These are phyloP conservation scores for Dryadomyces quercivorus DNA, from an alignment of 2,329 filamentous ascomycete species.

Conservation along the genomic window DNA sequence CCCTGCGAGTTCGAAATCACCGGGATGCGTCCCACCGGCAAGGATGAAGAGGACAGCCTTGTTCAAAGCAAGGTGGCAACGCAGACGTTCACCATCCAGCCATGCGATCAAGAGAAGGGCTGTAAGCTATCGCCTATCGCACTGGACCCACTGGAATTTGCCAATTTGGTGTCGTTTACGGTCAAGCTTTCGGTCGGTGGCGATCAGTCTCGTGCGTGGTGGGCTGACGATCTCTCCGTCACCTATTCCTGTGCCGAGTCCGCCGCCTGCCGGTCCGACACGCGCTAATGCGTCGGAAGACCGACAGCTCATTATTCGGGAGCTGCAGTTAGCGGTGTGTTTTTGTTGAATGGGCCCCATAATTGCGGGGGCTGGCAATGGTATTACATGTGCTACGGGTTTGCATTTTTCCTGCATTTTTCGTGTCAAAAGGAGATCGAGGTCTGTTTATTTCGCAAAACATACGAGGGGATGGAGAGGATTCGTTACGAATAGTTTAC, in stretches of 20 bases:
- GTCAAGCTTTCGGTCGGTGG: constrained; percentile 26
- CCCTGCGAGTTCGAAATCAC: constrained; percentile 25
- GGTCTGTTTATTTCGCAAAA: too few relatives aligned
- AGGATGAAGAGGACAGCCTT: constrained; percentile 4
- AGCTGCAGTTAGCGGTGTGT: too few relatives aligned
- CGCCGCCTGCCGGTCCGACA: not conserved
- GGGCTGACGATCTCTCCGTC: constrained; percentile 28
- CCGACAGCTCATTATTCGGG: too few relatives aligned
- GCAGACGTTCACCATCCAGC: constrained; percentile 15
- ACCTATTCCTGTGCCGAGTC: not conserved
- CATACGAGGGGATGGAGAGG: too few relatives aligned
- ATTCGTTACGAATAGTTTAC: too few relatives aligned
- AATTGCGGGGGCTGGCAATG: not conserved
- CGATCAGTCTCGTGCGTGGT: constrained; percentile 25
- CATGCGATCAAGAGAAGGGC: constrained; percentile 17
- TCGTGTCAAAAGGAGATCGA: too few relatives aligned
- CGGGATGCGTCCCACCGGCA: constrained; percentile 14
- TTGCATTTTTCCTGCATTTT: not conserved
- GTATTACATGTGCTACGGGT: not conserved
- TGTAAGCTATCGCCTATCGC: constrained; percentile 19
- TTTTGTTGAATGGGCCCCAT: too few relatives aligned
- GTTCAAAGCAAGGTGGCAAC: constrained; percentile 14
- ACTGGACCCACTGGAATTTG: constrained; percentile 16
- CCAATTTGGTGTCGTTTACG: constrained; percentile 24
- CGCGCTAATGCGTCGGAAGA: not conserved